Percentiles rank a stretch among this genome's conserved stretches.
These are phyloP conservation scores for Plectosphaerella sp. DNA, from an alignment of 2,329 filamentous ascomycete species.

Conservation along the genomic window DNA sequence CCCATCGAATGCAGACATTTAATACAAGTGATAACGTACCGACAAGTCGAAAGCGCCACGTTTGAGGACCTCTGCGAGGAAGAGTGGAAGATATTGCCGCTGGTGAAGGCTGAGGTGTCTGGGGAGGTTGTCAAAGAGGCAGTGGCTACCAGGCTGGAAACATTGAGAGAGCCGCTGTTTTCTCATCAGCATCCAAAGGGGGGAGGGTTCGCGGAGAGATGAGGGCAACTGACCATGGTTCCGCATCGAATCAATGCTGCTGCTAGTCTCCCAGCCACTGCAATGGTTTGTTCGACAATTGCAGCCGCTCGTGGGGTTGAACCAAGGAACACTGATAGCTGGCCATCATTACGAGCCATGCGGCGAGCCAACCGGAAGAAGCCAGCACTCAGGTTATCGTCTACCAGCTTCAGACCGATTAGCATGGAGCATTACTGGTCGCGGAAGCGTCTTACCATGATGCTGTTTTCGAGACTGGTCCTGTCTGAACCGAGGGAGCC, in stretches of 20 bases:
- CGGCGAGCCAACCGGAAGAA: conserved; percentile 44
- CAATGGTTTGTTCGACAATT: conserved; percentile 40
- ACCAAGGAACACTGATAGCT: background rate
- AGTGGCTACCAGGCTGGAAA: conserved; percentile 43
- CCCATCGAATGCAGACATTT: background rate
- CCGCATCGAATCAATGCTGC: conserved; percentile 39
- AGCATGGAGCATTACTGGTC: background rate
- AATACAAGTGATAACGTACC: conserved; percentile 13
- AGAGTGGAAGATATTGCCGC: conserved; percentile 44
- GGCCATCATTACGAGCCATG: conserved; percentile 13
- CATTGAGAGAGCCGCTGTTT: conserved; percentile 34
- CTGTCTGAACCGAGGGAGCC: conserved; percentile 14
- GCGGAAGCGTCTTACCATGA: conserved; percentile 24
- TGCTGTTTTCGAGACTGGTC: conserved; percentile 42
- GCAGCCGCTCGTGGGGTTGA: background rate
- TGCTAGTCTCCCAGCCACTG: conserved; percentile 40
- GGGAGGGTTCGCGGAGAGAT: conserved; percentile 6
- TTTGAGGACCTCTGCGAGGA: conserved; percentile 45
- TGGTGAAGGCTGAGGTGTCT: conserved; percentile 33
- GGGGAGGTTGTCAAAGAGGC: conserved; percentile 40
- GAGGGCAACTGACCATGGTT: conserved; percentile 29
- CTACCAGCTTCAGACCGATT: conserved; percentile 31
- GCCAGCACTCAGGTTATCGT: conserved; percentile 40
- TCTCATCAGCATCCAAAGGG: too few relatives aligned
- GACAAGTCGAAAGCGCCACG: conserved; percentile 41